These are phyloP conservation scores for Metschnikowia koreensis DNA, from an alignment of 805 yeast species.

Conservation along the genomic window DNA sequence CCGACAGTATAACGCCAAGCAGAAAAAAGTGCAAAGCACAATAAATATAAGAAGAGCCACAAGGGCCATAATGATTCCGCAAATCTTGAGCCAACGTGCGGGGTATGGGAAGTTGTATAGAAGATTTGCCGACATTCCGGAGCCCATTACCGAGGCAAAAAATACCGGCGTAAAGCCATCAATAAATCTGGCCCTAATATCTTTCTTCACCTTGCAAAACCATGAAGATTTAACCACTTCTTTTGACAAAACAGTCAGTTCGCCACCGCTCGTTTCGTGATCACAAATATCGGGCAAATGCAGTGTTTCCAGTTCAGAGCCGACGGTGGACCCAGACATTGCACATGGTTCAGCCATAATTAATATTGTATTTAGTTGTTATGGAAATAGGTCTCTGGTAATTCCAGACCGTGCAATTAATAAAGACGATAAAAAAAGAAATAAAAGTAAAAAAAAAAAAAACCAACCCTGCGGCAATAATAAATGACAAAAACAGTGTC, in stretches of 20 bases:
- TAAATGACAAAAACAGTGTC: too few relatives aligned
- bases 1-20: constrained; percentile 39
- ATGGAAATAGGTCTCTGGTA: not conserved
- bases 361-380: too few relatives aligned
- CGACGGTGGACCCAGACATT: constrained; percentile 1
- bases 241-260: constrained; percentile 6
- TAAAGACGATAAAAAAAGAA: not conserved
- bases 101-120: constrained; percentile 66
- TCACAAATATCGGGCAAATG: not conserved
- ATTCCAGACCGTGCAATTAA: too few relatives aligned
- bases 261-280: constrained; percentile 5
- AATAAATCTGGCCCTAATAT: constrained; percentile 16
- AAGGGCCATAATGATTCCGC: constrained; percentile 64
- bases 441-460: too few relatives aligned
- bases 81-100: constrained; percentile 53
- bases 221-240: not conserved
- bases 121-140: constrained; percentile 67
- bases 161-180: constrained; percentile 47
- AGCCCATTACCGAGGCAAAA: constrained; percentile 82
- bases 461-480: not conserved
- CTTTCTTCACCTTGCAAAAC: constrained; percentile 2
- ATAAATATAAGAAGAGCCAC: constrained; percentile 51
- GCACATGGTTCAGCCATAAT: constrained; percentile 3
- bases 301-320: not conserved
- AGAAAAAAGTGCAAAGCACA: constrained; percentile 40